Conservation (phyloP, 2,329 filamentous ascomycete genomes). For the Neopestalotiopsis rosae region DNA sequence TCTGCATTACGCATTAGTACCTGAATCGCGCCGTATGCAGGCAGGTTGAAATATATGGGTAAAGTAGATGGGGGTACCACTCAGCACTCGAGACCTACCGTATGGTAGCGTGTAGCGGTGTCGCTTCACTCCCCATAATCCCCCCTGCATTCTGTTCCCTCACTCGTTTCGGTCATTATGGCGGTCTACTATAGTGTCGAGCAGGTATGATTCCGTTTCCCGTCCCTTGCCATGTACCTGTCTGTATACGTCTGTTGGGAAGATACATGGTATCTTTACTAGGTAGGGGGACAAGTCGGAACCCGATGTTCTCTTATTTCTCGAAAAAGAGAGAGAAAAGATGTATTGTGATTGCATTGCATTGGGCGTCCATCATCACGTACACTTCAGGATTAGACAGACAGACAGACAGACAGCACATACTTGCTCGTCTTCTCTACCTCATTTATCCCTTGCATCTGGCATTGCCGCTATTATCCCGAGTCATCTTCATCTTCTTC, state of each 20-base stretch:
- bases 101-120: constrained; percentile 10
- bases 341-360: background rate
- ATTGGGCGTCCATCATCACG: background rate
- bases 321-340: no score
- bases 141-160: no score
- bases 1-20: constrained; percentile 17
- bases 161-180: no score
- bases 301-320: no score
- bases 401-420: constrained; percentile 4
- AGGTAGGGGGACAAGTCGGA: no score
- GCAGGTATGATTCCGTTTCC: no score
- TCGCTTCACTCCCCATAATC: background rate
- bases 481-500: background rate
- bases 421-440: background rate
- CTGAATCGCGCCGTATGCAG: constrained; percentile 3
- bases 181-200: no score
- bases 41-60: background rate
- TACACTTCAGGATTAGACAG: background rate
- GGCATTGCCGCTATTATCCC: background rate
- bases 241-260: no score
- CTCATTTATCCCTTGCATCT: background rate
- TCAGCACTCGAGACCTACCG: background rate
- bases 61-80: background rate
- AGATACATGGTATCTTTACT: no score
- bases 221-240: no score